These are phyloP conservation scores for Dillenia suffruticosa DNA, from an alignment of 164 flowering plant species.

Conservation along the genomic window DNA sequence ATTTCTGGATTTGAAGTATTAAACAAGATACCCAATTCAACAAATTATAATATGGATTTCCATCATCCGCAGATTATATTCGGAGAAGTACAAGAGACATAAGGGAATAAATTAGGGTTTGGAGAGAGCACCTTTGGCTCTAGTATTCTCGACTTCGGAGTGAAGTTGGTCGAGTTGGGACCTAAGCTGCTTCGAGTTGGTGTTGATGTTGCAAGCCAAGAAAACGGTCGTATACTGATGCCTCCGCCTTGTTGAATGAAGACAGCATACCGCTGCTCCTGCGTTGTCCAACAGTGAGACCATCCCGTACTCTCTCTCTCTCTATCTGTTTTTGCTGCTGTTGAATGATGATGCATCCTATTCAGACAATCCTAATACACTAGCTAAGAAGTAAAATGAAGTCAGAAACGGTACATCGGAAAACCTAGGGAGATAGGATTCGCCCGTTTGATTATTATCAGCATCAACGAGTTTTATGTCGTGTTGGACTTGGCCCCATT, in stretches of 20 bases:
- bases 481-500: too few species aligned
- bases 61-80: not conserved
- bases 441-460: too few species aligned
- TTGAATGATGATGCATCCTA: too few species aligned
- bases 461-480: too few species aligned
- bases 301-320: too few species aligned
- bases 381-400: too few species aligned
- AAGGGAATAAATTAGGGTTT: not conserved
- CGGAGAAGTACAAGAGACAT: not conserved
- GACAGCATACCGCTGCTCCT: too few species aligned
- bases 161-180: conserved; percentile 49
- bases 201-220: conserved; percentile 17
- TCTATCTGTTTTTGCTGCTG: too few species aligned
- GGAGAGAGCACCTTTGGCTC: conserved; percentile 39
- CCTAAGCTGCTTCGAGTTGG: conserved; percentile 38
- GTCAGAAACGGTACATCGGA: too few species aligned
- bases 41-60: not conserved
- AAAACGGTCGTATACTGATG: conserved; percentile 12
- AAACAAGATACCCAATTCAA: not conserved
- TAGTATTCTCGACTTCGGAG: conserved; percentile 44
- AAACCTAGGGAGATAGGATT: too few species aligned
- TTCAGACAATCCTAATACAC: too few species aligned
- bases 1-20: not conserved
- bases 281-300: not conserved
- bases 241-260: conserved; percentile 1